phyloP scores from a whole-genome alignment of 345 rosid species.

The Hibiscus tridactylites region DNA sequence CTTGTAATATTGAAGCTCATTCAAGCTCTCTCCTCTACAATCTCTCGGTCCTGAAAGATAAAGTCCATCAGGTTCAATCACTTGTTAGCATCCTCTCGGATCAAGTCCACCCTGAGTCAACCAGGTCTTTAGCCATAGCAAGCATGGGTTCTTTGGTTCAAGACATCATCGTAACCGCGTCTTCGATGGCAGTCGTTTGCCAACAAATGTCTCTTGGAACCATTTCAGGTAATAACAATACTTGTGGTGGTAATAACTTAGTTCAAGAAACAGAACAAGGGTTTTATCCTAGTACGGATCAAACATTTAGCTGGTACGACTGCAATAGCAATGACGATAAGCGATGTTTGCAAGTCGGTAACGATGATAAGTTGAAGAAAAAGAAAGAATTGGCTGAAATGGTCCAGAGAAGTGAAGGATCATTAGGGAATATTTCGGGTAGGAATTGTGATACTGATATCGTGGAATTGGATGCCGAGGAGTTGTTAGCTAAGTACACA shows the following conservation, averaged over 20 bases:
- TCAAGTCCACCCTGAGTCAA: constrained; percentile 29
- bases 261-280: neutral
- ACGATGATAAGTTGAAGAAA: neutral
- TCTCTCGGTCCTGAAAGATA: constrained; percentile 55
- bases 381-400: neutral
- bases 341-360: neutral
- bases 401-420: constrained; percentile 4
- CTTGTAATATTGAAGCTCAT: constrained; percentile 7
- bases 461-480: constrained; percentile 49
- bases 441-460: constrained; percentile 41
- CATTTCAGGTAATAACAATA: constrained; percentile 12
- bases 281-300: constrained; percentile 11
- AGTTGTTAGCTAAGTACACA: constrained; percentile 71
- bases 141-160: constrained; percentile 44
- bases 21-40: constrained; percentile 46
- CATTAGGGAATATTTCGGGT: neutral
- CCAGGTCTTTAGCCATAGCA: constrained; percentile 35
- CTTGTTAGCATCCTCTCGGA: constrained; percentile 31
- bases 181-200: constrained; percentile 59
- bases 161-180: constrained; percentile 52
- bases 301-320: constrained; percentile 25
- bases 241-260: too few species aligned
- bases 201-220: constrained; percentile 39
- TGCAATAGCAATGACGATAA: neutral
- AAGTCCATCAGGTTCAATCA: constrained; percentile 55